A percentile compares a stretch with the other conserved stretches of the same genome.
These are phyloP conservation scores for Sporopachydermia cereana DNA, from an alignment of 1,139 yeast genomes.

Conservation along the genomic window DNA sequence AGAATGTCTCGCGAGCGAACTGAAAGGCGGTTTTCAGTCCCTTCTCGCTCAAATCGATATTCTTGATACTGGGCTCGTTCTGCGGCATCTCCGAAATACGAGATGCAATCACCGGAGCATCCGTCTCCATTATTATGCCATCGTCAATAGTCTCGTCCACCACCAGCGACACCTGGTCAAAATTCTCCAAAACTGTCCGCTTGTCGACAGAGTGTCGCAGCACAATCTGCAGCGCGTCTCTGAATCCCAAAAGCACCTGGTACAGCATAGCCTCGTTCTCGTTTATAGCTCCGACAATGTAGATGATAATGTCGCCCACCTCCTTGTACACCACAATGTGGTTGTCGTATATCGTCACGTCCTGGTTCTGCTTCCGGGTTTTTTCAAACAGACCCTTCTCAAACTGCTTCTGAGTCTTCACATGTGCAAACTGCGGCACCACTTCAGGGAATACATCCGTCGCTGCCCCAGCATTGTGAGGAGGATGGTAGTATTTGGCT, in stretches of 20 bases:
- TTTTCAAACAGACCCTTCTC: constrained; percentile 64
- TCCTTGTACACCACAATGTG: constrained; percentile 78
- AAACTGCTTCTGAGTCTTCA: constrained; percentile 61
- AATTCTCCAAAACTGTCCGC: constrained; percentile 65
- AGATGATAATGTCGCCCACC: constrained; percentile 57
- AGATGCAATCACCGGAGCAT: constrained; percentile 74
- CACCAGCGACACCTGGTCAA: constrained; percentile 75
- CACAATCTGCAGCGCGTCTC: constrained; percentile 70
- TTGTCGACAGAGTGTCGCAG: constrained; percentile 67
- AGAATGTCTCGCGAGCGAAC: constrained; percentile 4
- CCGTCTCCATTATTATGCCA: constrained; percentile 85
- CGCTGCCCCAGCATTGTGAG: constrained; percentile 30
- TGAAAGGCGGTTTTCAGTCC: constrained; percentile 28
- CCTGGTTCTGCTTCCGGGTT: constrained; percentile 71
- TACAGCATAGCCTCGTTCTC: constrained; percentile 83
- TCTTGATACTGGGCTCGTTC: constrained; percentile 47
- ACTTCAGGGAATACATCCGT: constrained; percentile 18
- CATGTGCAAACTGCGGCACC: constrained; percentile 25
- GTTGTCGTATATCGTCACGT: constrained; percentile 68
- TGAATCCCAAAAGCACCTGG: constrained; percentile 65
- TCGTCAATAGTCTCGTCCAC: constrained; percentile 89
- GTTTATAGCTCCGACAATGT: constrained; percentile 61
- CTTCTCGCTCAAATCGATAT: constrained; percentile 75
- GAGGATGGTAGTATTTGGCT: constrained; percentile 74
- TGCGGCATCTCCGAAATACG: constrained; percentile 81